A percentile compares a stretch with the other conserved stretches of the same genome.
phyloP scores from a whole-genome alignment of 108 stramenopile genomes.

The Skeletonema potamos region DNA sequence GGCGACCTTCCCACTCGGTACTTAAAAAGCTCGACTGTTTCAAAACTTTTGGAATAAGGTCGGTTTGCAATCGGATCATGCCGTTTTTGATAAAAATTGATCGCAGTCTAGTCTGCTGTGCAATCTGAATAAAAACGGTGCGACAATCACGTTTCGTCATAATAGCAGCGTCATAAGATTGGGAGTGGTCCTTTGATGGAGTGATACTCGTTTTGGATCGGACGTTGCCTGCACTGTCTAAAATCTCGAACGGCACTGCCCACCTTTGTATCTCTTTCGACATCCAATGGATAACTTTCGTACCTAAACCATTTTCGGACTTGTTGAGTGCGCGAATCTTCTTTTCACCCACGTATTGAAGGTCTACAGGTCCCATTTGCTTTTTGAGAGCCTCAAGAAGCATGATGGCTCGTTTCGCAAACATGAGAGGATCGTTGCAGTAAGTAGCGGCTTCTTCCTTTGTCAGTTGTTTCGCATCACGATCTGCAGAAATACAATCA shows the following conservation, averaged over 20 bases:
- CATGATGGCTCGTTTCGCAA: slow-evolving; percentile 58
- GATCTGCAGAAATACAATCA: neutral
- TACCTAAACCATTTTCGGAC: slow-evolving; percentile 70
- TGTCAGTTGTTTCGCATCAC: slow-evolving; percentile 13
- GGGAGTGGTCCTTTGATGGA: slow-evolving; percentile 46
- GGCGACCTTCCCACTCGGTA: slow-evolving; percentile 66
- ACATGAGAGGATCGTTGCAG: slow-evolving; percentile 36
- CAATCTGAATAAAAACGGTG: slow-evolving; percentile 65
- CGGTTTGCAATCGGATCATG: slow-evolving; percentile 31
- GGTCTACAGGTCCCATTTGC: slow-evolving; percentile 49
- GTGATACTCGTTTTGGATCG: slow-evolving; percentile 52
- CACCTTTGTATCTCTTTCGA: slow-evolving; percentile 52
- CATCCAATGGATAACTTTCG: slow-evolving; percentile 68
- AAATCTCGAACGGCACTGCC: slow-evolving; percentile 44
- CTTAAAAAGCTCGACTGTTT: slow-evolving; percentile 42
- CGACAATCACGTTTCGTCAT: slow-evolving; percentile 66
- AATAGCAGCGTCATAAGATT: slow-evolving; percentile 49
- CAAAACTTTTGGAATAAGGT: slow-evolving; percentile 44
- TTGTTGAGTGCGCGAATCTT: slow-evolving; percentile 42
- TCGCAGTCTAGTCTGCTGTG: slow-evolving; percentile 66
- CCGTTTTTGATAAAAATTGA: slow-evolving; percentile 55
- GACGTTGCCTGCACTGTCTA: slow-evolving; percentile 57
- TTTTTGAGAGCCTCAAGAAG: slow-evolving; percentile 48
- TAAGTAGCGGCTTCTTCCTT: slow-evolving; percentile 23
- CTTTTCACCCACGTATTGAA: slow-evolving; percentile 43